A percentile compares a stretch with the other conserved stretches of the same genome.
Evolutionary conservation across 2,329 filamentous ascomycete genomes (phyloP).

Genomic region (Dendryphion nanum): DNA sequence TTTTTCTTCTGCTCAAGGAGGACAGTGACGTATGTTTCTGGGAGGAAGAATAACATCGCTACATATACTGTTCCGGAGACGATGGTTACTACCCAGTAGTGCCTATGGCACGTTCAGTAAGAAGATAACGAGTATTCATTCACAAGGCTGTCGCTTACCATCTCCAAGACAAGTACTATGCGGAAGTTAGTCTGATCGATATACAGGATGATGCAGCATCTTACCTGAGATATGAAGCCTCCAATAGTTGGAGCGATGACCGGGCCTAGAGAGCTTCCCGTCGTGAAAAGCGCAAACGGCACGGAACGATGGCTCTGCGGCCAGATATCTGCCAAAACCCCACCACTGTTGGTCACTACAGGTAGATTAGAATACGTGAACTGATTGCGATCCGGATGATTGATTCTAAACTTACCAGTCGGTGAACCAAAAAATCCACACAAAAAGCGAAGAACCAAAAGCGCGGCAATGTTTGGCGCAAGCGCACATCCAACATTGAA

Average conservation of each 20-base stretch:
- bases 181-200: conserved; percentile 76
- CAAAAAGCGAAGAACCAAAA: conserved; percentile 50
- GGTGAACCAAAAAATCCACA: conserved; percentile 25
- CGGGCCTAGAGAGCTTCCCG: conserved; percentile 58
- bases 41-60: conserved; percentile 37
- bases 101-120: too few species aligned
- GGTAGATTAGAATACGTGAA: too few species aligned
- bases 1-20: conserved; percentile 20
- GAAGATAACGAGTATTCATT: too few species aligned
- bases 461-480: conserved; percentile 57
- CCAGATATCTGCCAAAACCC: conserved; percentile 27
- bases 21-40: conserved; percentile 12
- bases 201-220: conserved; percentile 84
- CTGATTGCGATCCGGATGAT: too few species aligned
- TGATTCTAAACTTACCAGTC: too few species aligned
- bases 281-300: conserved; percentile 44
- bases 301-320: background rate
- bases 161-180: conserved; percentile 69
- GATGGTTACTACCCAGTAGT: too few species aligned
- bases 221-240: conserved; percentile 69
- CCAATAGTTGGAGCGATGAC: conserved; percentile 63
- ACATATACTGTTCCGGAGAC: conserved; percentile 55
- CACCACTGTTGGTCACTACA: conserved; percentile 24
- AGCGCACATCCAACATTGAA: too few species aligned
- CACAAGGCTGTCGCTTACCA: conserved; percentile 28